Base-by-base conservation (phyloP, 495 filamentous ascomycete genomes). In the Xylaria castorea region DNA sequence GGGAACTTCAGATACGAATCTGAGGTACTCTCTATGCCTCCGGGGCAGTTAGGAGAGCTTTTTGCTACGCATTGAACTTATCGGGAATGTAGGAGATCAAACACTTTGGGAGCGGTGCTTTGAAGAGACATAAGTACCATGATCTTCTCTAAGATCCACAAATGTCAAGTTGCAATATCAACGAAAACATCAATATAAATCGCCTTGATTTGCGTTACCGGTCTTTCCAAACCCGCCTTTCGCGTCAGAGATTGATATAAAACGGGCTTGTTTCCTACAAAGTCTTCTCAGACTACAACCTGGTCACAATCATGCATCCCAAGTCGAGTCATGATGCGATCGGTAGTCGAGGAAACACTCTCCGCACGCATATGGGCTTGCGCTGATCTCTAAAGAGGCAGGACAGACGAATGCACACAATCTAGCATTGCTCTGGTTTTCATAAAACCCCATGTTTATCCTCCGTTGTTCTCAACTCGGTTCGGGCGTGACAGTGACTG, bases 61-160 rank as follows among this genome's bases (percentile, higher is more conserved):
- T 71, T 72, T 51, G 70, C 70, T 72, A 34, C 42, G 63, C 20
- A 55, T 66, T 67, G 42, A 72, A 61, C 25, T 67, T 66, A 51
- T 14, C 40, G 51, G 70, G 63, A 51, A 65, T 60, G 50, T 66
- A 67, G 44, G 53, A 61, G 70, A 61, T 22, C 50, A 36, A 67
- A 36, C 9, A 61, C 32, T 72, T 66, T 66, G 70, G 63, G 30
- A 30, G 70, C 63, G 63, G 22, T 71, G 63, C 62, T 67, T 72
- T 72, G 30, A 61, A 57, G n/a, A n/a, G 46, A 30, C 25, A 50
- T 34, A 57, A 44, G 32, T 38, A 18, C 16, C 34, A 9, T 53
- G 68, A 46, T 66, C 36, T 40, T 57, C 36, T 16, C 36, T 34
- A 9, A 53, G 50, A 40, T 48, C 61, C 30, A 42, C 70, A 27